A percentile compares a stretch with the other conserved stretches of the same genome.
Conservation (phyloP, 108 stramenopile genomes). For the Pseudonitzschia multistriata region DNA sequence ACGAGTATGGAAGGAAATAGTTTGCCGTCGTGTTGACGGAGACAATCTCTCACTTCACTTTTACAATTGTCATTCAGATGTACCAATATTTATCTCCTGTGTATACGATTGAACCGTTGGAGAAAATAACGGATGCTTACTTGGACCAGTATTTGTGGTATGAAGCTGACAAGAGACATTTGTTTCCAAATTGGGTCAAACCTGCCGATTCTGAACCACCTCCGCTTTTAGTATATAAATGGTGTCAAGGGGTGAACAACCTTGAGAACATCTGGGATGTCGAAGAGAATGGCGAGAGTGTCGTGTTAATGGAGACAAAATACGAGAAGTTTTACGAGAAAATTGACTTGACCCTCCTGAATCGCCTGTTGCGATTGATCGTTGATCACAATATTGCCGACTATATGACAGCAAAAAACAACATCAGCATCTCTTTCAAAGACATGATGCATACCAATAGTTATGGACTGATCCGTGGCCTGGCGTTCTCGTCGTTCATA, state of each 20-base stretch:
- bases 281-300: slow-evolving; percentile 90
- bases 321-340: slow-evolving; percentile 99
- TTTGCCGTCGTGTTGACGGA: not conserved
- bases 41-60: not conserved
- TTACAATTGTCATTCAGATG: slow-evolving; percentile 38
- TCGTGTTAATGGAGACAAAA: slow-evolving; percentile 94
- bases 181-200: slow-evolving; percentile 97
- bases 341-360: slow-evolving; percentile 96
- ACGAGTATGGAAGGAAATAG: too few relatives aligned
- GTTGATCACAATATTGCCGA: slow-evolving; percentile 99
- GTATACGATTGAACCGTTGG: slow-evolving; percentile 96
- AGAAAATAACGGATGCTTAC: slow-evolving; percentile 99
- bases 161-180: slow-evolving; percentile 97
- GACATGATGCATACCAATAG: slow-evolving; percentile 99
- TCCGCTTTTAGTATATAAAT: slow-evolving; percentile 98
- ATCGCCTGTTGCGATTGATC: slow-evolving; percentile 94
- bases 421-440: slow-evolving; percentile 92
- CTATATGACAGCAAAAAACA: slow-evolving; percentile 99
- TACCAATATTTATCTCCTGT: slow-evolving; percentile 96
- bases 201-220: slow-evolving; percentile 99
- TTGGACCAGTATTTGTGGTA: slow-evolving; percentile 99
- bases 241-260: slow-evolving; percentile 99
- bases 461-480: slow-evolving; percentile 96
- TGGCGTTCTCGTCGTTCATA: slow-evolving; percentile 95
- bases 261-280: slow-evolving; percentile 96